Conservation (phyloP, 805 yeast genomes). For the Teunomyces funiuensis region DNA sequence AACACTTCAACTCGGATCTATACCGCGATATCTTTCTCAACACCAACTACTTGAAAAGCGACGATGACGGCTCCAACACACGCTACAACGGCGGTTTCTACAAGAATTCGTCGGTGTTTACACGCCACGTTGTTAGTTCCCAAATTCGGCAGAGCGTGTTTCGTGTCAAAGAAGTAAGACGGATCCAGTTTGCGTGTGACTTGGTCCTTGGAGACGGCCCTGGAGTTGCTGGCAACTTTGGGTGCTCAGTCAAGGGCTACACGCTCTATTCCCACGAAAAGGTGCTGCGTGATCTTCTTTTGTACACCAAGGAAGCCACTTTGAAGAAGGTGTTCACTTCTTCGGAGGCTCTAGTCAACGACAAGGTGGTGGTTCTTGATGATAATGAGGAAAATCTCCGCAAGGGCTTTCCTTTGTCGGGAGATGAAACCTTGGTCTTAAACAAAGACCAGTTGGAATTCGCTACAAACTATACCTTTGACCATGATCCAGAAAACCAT, state of each 20-base stretch:
- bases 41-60: slow-evolving; percentile 38
- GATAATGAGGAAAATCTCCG: slow-evolving; percentile 23
- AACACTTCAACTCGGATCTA: slow-evolving; percentile 35
- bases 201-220: slow-evolving; percentile 52
- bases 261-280: slow-evolving; percentile 58
- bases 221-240: slow-evolving; percentile 30
- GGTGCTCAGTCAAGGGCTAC: slow-evolving; percentile 72
- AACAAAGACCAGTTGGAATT: slow-evolving; percentile 24
- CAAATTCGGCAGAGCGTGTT: slow-evolving; percentile 50
- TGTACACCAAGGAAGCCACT: slow-evolving; percentile 54
- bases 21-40: slow-evolving; percentile 60
- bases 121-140: slow-evolving; percentile 18
- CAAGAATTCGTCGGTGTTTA: slow-evolving; percentile 15
- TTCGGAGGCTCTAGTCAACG: slow-evolving; percentile 48
- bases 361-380: slow-evolving; percentile 23
- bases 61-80: slow-evolving; percentile 18
- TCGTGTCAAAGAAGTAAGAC: slow-evolving; percentile 58
- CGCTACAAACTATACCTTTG: slow-evolving; percentile 35
- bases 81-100: slow-evolving; percentile 12
- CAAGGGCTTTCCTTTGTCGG: slow-evolving; percentile 18
- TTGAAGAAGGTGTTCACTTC: slow-evolving; percentile 52
- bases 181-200: slow-evolving; percentile 63
- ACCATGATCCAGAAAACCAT: slow-evolving; percentile 24
- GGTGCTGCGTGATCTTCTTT: slow-evolving; percentile 47
- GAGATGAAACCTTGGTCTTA: slow-evolving; percentile 25